Evolutionary conservation across 2,329 filamentous ascomycete genomes (phyloP).

Genomic region (Hymenoscyphus fraxineus): DNA sequence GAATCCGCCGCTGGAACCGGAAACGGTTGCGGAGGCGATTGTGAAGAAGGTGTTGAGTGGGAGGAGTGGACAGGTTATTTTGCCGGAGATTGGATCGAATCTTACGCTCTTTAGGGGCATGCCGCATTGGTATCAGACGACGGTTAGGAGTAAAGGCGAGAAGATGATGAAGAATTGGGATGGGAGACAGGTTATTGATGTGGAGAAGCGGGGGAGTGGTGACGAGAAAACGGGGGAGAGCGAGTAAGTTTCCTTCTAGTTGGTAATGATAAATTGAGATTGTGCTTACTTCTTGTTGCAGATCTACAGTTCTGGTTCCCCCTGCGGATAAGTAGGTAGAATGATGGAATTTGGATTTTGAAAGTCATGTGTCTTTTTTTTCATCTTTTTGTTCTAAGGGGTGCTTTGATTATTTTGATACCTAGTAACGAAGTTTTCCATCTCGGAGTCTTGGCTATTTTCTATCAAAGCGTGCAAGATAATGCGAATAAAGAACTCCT

Average conservation of each 20-base stretch:
- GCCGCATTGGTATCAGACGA: conserved; percentile 61
- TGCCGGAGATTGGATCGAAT: conserved; percentile 38
- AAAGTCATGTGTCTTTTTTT: no score
- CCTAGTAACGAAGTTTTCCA: no score
- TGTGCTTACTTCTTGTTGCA: conserved; percentile 3
- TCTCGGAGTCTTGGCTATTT: no score
- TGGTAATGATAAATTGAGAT: background rate
- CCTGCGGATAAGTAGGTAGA: conserved; percentile 11
- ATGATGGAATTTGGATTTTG: no score
- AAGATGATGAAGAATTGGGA: conserved; percentile 32
- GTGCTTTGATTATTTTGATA: no score
- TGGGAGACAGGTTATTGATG: conserved; percentile 34
- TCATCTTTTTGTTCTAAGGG: no score
- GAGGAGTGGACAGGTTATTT: conserved; percentile 51
- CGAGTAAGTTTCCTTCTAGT: conserved; percentile 23
- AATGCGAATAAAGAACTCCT: no score
- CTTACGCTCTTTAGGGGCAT: conserved; percentile 29
- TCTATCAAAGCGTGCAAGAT: no score
- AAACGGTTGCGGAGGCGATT: conserved; percentile 62
- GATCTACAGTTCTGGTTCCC: conserved; percentile 28
- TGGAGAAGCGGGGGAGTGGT: conserved; percentile 27
- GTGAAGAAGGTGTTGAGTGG: conserved; percentile 57
- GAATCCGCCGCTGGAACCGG: conserved; percentile 47
- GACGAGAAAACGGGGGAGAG: conserved; percentile 25
- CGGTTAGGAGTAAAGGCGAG: conserved; percentile 41